A percentile compares a stretch with the other conserved stretches of the same genome.
Conservation (phyloP, 345 rosid genomes). For the Corchorus olitorius region DNA sequence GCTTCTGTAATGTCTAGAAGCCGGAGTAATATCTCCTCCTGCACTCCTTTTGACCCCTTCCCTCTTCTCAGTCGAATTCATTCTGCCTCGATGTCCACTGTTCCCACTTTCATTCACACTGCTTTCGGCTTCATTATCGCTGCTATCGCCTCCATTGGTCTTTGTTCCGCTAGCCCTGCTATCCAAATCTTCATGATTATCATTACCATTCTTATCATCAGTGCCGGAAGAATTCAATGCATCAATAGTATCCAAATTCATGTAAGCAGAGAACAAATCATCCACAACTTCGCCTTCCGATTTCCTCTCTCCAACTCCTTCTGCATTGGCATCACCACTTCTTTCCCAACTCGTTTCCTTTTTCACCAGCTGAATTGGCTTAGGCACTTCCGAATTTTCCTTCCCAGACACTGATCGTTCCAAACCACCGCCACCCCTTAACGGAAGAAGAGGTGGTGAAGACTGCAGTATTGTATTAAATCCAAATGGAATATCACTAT, state of each 20-base stretch:
- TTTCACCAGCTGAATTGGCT: slow-evolving; percentile 51
- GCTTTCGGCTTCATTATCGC: slow-evolving; percentile 94
- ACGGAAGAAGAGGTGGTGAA: slow-evolving; percentile 61
- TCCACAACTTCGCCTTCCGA: slow-evolving; percentile 81
- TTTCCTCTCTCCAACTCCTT: slow-evolving; percentile 78
- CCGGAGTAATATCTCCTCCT: slow-evolving; percentile 70
- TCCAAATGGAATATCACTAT: slow-evolving; percentile 85
- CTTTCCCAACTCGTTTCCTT: slow-evolving; percentile 58
- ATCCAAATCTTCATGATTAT: slow-evolving; percentile 81
- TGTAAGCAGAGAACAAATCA: slow-evolving; percentile 89
- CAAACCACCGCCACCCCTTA: slow-evolving; percentile 43
- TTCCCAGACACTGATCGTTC: slow-evolving; percentile 55
- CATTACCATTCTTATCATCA: slow-evolving; percentile 67
- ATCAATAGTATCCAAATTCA: slow-evolving; percentile 92
- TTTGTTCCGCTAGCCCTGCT: slow-evolving; percentile 91
- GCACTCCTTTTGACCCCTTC: slow-evolving; percentile 85
- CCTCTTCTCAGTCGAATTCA: slow-evolving; percentile 53
- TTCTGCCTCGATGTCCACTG: slow-evolving; percentile 39
- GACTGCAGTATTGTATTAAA: slow-evolving; percentile 55
- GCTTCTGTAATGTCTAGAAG: slow-evolving; percentile 81
- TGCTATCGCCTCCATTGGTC: slow-evolving; percentile 80
- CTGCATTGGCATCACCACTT: slow-evolving; percentile 42
- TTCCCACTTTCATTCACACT: slow-evolving; percentile 71
- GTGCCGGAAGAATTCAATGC: slow-evolving; percentile 75
- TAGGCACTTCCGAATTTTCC: slow-evolving; percentile 35